Evolutionary conservation across 345 rosid genomes (phyloP).

Genomic region (Garcia nutans): DNA sequence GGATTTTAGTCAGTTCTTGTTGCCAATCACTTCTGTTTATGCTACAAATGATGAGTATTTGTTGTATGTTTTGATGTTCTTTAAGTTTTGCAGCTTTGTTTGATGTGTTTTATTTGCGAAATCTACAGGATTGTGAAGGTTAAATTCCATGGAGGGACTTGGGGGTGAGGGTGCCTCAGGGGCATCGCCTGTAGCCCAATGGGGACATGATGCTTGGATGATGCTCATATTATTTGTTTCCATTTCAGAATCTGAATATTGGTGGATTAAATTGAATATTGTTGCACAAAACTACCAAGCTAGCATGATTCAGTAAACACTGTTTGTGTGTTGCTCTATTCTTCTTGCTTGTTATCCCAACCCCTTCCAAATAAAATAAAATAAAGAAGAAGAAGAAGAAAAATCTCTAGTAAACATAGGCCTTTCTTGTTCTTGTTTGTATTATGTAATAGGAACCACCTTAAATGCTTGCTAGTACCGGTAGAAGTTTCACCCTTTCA

Average conservation of each 20-base stretch:
- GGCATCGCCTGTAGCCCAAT: slow-evolving; percentile 65
- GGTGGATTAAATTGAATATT: too few relatives aligned
- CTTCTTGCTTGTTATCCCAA: too few relatives aligned
- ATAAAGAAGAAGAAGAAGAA: too few relatives aligned
- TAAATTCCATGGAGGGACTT: slow-evolving; percentile 61
- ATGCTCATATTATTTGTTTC: slow-evolving; percentile 1
- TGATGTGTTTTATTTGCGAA: slow-evolving; percentile 15
- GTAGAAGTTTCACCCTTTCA: background rate
- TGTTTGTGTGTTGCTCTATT: too few relatives aligned
- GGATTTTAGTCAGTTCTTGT: background rate
- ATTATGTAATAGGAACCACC: background rate
- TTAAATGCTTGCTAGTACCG: background rate
- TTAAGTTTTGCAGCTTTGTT: background rate
- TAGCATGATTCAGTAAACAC: too few relatives aligned
- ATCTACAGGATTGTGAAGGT: slow-evolving; percentile 35
- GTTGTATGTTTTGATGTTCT: background rate
- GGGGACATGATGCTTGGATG: slow-evolving; percentile 76
- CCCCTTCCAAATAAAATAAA: too few relatives aligned
- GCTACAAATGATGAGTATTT: background rate
- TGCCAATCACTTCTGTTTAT: background rate
- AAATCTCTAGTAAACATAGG: too few relatives aligned
- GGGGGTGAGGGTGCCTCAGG: slow-evolving; percentile 59
- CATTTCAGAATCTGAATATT: too few relatives aligned
- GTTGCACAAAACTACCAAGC: too few relatives aligned
- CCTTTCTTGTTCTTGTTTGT: too few relatives aligned